Conservation (phyloP, 2,329 filamentous ascomycete genomes). For the Fusarium coicis region DNA sequence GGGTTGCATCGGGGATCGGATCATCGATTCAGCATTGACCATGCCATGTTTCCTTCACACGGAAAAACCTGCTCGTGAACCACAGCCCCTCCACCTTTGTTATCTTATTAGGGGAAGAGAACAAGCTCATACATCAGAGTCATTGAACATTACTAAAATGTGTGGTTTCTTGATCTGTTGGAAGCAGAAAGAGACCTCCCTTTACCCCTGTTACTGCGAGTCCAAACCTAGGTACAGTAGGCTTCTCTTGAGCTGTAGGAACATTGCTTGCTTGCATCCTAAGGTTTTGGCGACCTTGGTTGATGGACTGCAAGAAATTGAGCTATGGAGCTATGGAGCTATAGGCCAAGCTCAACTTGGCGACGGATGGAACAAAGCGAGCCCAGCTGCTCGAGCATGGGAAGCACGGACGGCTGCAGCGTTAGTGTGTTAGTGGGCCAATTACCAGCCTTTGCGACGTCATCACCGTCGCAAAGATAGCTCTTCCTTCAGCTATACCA, state of each 20-base stretch:
- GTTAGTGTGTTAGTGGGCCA: conserved; percentile 23
- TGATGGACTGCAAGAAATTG: conserved; percentile 26
- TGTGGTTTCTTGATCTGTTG: background rate
- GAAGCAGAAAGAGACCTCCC: background rate
- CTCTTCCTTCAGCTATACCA: conserved; percentile 26
- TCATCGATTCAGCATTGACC: conserved; percentile 14
- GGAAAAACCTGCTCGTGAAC: conserved; percentile 29
- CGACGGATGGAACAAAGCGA: background rate
- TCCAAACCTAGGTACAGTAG: background rate
- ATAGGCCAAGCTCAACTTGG: conserved; percentile 1
- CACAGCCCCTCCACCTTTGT: conserved; percentile 14
- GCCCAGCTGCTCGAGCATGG: background rate
- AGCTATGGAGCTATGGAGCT: conserved; percentile 22
- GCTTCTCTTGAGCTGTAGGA: background rate
- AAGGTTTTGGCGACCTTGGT: background rate
- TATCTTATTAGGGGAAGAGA: background rate
- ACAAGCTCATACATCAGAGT: background rate
- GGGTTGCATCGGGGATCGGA: conserved; percentile 2
- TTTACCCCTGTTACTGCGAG: background rate
- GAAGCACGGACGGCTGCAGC: conserved; percentile 19
- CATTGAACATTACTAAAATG: background rate
- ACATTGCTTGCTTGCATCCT: background rate
- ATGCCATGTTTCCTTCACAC: conserved; percentile 24
- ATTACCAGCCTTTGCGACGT: conserved; percentile 31
- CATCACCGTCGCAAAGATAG: conserved; percentile 26